Evolutionary conservation across 179 eudicot species (phyloP).

Genomic region (Spinacia oleracea): DNA sequence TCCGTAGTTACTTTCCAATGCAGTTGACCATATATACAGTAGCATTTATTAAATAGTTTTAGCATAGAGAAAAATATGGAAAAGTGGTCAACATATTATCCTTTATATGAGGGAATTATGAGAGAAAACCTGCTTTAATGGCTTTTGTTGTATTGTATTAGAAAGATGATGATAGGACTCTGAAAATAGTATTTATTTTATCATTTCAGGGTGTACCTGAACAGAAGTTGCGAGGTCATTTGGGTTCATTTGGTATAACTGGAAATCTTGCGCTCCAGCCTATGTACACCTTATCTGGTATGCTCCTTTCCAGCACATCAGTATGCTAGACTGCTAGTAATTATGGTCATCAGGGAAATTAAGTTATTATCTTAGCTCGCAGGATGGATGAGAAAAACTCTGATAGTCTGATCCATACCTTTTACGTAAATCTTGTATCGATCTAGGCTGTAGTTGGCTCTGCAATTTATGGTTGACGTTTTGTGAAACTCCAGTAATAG

Average conservation of each 20-base stretch:
- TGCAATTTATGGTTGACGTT: background rate
- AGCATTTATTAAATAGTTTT: background rate
- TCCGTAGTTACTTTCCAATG: background rate
- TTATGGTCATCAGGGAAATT: background rate
- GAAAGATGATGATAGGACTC: slow-evolving; percentile 4
- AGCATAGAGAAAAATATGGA: background rate
- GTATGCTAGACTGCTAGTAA: slow-evolving; percentile 15
- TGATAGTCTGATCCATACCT: background rate
- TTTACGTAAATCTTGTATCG: background rate
- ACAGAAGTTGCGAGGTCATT: slow-evolving; percentile 87
- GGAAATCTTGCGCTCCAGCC: slow-evolving; percentile 99
- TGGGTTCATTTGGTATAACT: slow-evolving; percentile 95
- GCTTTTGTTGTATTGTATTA: background rate
- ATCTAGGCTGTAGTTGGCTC: background rate
- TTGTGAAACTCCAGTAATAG: background rate
- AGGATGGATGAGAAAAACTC: background rate
- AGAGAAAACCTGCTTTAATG: background rate
- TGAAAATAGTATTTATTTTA: background rate
- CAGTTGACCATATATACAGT: background rate
- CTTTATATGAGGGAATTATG: background rate
- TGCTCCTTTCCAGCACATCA: slow-evolving; percentile 20
- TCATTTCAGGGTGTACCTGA: slow-evolving; percentile 89
- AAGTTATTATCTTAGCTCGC: background rate
- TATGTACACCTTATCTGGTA: slow-evolving; percentile 98
- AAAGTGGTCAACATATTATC: background rate